These are phyloP conservation scores for Orbilia brochopaga DNA, from an alignment of 2,329 filamentous ascomycete genomes.

Conservation along the genomic window DNA sequence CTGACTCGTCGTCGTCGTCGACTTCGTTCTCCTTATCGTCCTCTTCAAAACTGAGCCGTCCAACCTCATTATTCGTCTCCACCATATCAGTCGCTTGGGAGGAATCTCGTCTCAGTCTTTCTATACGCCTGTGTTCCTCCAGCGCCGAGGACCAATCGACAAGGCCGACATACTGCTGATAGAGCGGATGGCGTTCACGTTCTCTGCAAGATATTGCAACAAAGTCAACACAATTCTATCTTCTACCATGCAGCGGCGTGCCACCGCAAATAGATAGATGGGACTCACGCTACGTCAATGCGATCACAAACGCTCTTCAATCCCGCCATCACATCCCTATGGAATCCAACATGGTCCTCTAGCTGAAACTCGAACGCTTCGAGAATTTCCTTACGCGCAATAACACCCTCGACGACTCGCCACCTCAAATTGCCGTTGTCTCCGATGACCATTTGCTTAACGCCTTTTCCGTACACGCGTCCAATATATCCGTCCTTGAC, in stretches of 20 bases:
- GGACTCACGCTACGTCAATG: constrained; percentile 6
- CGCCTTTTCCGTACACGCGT: constrained; percentile 1
- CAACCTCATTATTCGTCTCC: background rate
- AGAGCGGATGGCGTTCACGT: background rate
- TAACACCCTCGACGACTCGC: constrained; percentile 18
- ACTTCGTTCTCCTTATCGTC: constrained; percentile 7
- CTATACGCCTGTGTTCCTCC: background rate
- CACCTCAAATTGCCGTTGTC: constrained; percentile 18
- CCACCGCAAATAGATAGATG: background rate
- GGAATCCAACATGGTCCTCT: constrained; percentile 5
- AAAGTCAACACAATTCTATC: constrained; percentile 20
- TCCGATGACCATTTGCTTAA: constrained; percentile 10
- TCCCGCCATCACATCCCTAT: constrained; percentile 10
- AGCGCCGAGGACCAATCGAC: constrained; percentile 9
- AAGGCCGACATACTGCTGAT: constrained; percentile 6
- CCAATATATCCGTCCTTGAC: constrained; percentile 15
- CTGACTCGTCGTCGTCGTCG: constrained; percentile 7
- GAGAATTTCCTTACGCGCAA: constrained; percentile 12
- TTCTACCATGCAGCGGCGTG: background rate
- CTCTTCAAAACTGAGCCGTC: background rate
- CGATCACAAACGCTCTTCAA: background rate
- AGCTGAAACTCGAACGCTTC: constrained; percentile 26
- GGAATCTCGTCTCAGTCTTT: background rate
- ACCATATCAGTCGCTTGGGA: background rate
- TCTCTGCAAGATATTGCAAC: constrained; percentile 12